Percentiles rank a stretch among this genome's conserved stretches.
These are phyloP conservation scores for Telopea speciosissima DNA, from an alignment of 177 flowering plant species.

Conservation along the genomic window DNA sequence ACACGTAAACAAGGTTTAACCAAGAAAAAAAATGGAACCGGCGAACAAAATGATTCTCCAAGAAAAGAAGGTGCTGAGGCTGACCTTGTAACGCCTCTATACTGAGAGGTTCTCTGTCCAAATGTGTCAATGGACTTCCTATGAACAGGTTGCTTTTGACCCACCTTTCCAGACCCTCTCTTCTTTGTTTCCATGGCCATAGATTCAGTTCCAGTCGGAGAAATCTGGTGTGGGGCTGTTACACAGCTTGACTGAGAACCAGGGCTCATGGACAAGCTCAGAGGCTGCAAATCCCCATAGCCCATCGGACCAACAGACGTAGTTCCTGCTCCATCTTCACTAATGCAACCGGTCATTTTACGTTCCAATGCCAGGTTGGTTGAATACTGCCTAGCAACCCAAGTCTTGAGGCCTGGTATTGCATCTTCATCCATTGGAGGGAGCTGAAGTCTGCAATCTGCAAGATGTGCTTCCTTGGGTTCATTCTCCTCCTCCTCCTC, in stretches of 20 bases:
- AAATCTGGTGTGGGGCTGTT: constrained; percentile 50
- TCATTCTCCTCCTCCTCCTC: no score
- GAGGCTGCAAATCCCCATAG: constrained; percentile 67
- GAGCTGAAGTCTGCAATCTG: constrained; percentile 19
- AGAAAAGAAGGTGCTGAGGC: not conserved
- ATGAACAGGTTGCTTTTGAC: constrained; percentile 46
- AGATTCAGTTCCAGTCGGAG: constrained; percentile 33
- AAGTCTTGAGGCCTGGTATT: constrained; percentile 30
- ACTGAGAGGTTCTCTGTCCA: constrained; percentile 73
- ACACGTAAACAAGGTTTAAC: not conserved
- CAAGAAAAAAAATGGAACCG: not conserved
- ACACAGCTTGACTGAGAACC: constrained; percentile 86
- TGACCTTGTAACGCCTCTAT: constrained; percentile 70
- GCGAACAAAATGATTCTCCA: not conserved
- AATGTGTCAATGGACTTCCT: constrained; percentile 64
- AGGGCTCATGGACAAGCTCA: constrained; percentile 91
- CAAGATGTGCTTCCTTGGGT: constrained; percentile 24
- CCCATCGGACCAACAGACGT: constrained; percentile 36
- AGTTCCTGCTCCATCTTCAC: constrained; percentile 27
- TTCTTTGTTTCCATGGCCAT: constrained; percentile 36
- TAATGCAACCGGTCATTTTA: constrained; percentile 25
- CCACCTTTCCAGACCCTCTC: constrained; percentile 37
- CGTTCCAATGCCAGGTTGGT: constrained; percentile 24
- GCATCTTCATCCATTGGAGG: constrained; percentile 26
- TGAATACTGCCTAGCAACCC: constrained; percentile 35